Evolutionary conservation across 768 basidiomycete species (phyloP).

Genomic region (Saitozyma podzolica): DNA sequence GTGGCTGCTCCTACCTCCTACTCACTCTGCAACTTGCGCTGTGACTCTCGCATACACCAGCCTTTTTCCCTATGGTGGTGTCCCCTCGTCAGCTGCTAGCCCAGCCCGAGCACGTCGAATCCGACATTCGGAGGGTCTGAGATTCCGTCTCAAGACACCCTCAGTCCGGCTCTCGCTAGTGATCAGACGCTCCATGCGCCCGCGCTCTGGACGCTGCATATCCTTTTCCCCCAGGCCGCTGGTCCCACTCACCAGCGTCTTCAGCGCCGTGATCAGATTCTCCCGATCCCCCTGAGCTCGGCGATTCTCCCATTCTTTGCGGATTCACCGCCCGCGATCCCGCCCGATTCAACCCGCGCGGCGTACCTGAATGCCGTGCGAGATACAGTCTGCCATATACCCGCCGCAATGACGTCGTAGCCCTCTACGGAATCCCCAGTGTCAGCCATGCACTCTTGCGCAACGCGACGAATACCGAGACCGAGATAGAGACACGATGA

Average conservation of each 20-base stretch:
- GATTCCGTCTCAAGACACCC: too few relatives aligned
- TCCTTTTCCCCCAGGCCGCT: too few relatives aligned
- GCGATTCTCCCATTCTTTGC: conserved; percentile 5
- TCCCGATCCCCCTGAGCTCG: conserved; percentile 5
- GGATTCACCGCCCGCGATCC: too few relatives aligned
- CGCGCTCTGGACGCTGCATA: too few relatives aligned
- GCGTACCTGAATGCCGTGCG: conserved; percentile 2
- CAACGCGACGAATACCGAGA: neutral
- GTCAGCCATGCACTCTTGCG: neutral
- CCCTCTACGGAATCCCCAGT: conserved; percentile 3
- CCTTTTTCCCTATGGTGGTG: conserved; percentile 10
- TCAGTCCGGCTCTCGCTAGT: too few relatives aligned
- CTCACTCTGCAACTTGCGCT: conserved; percentile 14
- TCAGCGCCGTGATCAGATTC: conserved; percentile 7
- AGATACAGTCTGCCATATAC: conserved; percentile 8
- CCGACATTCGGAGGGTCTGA: neutral
- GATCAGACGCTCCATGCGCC: too few relatives aligned
- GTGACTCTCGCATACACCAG: conserved; percentile 1
- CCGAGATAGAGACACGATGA: neutral
- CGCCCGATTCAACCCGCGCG: neutral
- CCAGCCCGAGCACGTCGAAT: neutral
- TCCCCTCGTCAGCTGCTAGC: neutral
- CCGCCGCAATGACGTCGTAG: conserved; percentile 11
- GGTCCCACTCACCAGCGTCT: conserved; percentile 7
- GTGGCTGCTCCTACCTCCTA: neutral